Evolutionary conservation across 75 land plant species (phyloP).

Genomic region (Cupressus sempervirens): DNA sequence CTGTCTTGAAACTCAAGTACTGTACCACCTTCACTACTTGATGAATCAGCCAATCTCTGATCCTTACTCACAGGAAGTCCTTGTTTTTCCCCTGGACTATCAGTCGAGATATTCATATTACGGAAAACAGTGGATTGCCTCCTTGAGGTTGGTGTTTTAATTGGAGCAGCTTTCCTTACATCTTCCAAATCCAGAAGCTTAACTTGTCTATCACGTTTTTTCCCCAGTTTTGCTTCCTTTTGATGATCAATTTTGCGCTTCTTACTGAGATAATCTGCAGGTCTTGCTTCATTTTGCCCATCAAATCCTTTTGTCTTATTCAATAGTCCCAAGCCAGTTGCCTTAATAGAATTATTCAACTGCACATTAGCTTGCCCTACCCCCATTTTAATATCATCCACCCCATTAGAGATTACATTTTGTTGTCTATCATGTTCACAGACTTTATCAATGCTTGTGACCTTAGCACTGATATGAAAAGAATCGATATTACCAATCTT

Average conservation of each 20-base stretch:
- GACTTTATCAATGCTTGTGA: conserved; percentile 11
- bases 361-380: conserved; percentile 13
- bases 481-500: background rate
- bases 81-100: conserved; percentile 35
- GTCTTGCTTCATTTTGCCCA: conserved; percentile 46
- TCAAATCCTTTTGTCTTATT: conserved; percentile 48
- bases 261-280: conserved; percentile 48
- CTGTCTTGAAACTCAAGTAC: conserved; percentile 30
- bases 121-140: conserved; percentile 43
- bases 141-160: conserved; percentile 54
- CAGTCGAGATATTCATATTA: conserved; percentile 23
- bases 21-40: conserved; percentile 26
- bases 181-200: conserved; percentile 79
- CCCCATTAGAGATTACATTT: conserved; percentile 23
- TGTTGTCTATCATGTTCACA: conserved; percentile 17
- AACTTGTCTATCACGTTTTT: conserved; percentile 75
- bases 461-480: background rate
- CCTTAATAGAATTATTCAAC: background rate
- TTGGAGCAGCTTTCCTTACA: conserved; percentile 57
- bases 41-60: conserved; percentile 29
- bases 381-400: conserved; percentile 13
- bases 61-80: conserved; percentile 27
- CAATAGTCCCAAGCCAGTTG: conserved; percentile 12
- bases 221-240: conserved; percentile 81
- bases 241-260: conserved; percentile 53